Percentiles rank a stretch among this genome's conserved stretches.
Evolutionary conservation across 1,284 basidiomycete species (phyloP).

Genomic region (Ustilago trichophora): DNA sequence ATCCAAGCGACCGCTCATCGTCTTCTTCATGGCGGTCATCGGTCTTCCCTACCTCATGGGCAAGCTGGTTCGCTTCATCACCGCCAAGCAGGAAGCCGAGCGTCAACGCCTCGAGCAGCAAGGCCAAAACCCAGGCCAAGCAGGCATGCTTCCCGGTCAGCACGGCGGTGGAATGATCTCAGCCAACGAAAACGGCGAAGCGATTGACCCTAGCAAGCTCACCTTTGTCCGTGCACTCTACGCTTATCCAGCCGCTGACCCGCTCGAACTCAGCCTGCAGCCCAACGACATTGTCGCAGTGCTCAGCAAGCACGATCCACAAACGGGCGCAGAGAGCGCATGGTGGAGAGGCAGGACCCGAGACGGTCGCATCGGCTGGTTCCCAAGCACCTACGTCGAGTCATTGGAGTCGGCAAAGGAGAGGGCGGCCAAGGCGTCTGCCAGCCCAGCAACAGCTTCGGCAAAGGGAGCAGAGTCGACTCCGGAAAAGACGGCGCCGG

Average conservation of each 20-base stretch:
- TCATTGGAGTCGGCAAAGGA: constrained; percentile 63
- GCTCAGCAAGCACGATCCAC: constrained; percentile 73
- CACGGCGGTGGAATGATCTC: constrained; percentile 63
- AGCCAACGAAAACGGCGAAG: constrained; percentile 53
- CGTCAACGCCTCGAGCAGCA: constrained; percentile 66
- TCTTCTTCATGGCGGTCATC: constrained; percentile 94
- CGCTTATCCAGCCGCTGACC: constrained; percentile 73
- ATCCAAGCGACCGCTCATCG: constrained; percentile 86
- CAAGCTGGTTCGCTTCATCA: constrained; percentile 82
- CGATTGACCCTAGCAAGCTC: constrained; percentile 72
- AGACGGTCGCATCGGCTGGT: constrained; percentile 94
- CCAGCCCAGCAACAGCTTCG: constrained; percentile 4
- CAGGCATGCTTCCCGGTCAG: constrained; percentile 74
- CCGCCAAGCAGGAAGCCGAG: constrained; percentile 72
- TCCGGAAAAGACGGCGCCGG: too few species aligned
- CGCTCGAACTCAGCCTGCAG: constrained; percentile 82
- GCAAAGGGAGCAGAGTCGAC: constrained; percentile 35
- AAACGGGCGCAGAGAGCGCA: constrained; percentile 76
- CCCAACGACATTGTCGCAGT: constrained; percentile 95
- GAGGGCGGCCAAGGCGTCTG: constrained; percentile 49
- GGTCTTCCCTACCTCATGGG: constrained; percentile 95
- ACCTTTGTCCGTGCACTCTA: constrained; percentile 88
- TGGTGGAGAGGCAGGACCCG: constrained; percentile 97
- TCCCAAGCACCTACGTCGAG: constrained; percentile 76
- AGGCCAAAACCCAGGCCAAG: constrained; percentile 60